Base-by-base conservation (phyloP, 345 rosid species). In the Brassica nigra region DNA sequence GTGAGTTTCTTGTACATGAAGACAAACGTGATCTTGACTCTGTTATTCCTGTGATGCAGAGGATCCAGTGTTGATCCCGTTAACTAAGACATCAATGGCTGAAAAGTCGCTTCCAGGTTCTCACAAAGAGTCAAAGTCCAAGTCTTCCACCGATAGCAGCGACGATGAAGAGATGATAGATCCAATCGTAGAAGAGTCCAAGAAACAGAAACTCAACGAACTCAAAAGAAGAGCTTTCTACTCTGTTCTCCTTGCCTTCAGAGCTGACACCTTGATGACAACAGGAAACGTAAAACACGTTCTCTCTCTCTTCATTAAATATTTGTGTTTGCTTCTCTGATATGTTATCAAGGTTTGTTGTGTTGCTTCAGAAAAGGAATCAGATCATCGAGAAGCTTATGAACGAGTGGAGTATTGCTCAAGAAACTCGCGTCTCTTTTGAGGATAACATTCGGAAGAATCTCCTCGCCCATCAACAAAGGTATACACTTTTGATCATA, bases 181-280 rank as follows among this genome's bases (percentile, higher is more conserved):
- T 39, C 47, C 2, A 10, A 9, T 10, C 47, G 47, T 10, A 39
- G 47, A 37, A 39, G 47, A 39, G 14, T 39, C 0, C 4, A 70
- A 7, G 58, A 12, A 65, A 8, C 1, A 14, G 49, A 58, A 12
- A 52, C 44, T 52, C 61, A 8, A 71, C 14, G 16, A 66, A 8
- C 55, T 54, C 16, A 16, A 64, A 55, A 2, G 1, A 2, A 64
- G 39, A 64, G 81, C 76, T 29, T 71, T 54, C 10, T 78, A 64
- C 76, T 16, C 62, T 78, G 37, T 73, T 66, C 62, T 78, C 30
- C 44, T 23, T 42, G 68, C 68, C 1, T 78, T 78, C 68, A 10
- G 0, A 0, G n/a, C 55, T 6, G 77, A 66, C 54, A 14, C 14
- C 20, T 30, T 58, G 1, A 18, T 58, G 1, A 18, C 30, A 23